A percentile compares a stretch with the other conserved stretches of the same genome.
Conservation (phyloP, 2,329 filamentous ascomycete genomes). For the Ophiostoma ips region DNA sequence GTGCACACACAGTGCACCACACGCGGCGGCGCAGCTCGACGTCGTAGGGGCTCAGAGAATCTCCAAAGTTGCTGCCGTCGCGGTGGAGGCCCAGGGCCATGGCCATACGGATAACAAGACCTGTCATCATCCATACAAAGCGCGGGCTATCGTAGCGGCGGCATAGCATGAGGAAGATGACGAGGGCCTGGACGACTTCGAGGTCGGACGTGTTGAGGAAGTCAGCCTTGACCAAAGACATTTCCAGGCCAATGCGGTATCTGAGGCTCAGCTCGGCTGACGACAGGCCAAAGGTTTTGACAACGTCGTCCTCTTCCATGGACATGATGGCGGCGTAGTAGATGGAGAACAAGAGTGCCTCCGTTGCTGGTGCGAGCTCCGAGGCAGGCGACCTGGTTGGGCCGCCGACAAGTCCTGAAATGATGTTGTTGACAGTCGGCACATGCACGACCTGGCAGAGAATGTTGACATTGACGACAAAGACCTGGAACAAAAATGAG, state of each 20-base stretch:
- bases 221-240: conserved; percentile 42
- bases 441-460: conserved; percentile 32
- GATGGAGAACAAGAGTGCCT: conserved; percentile 42
- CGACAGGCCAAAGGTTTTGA: conserved; percentile 27
- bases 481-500: conserved; percentile 36
- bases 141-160: conserved; percentile 34
- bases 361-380: conserved; percentile 27
- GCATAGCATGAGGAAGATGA: conserved; percentile 39
- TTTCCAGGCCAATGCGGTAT: conserved; percentile 40
- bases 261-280: conserved; percentile 31
- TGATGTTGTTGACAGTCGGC: conserved; percentile 26
- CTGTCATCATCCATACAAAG: conserved; percentile 46
- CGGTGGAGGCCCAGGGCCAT: conserved; percentile 48
- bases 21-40: conserved; percentile 45
- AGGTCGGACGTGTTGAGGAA: conserved; percentile 44
- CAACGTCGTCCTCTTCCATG: conserved; percentile 42
- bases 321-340: conserved; percentile 42
- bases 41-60: conserved; percentile 39
- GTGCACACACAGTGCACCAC: conserved; percentile 45
- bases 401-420: conserved; percentile 16
- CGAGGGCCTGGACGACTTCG: conserved; percentile 42
- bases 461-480: conserved; percentile 35
- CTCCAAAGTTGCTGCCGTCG: conserved; percentile 32
- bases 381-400: neutral
- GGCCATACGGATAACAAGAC: conserved; percentile 42